A percentile compares a stretch with the other conserved stretches of the same genome.
phyloP scores from a whole-genome alignment of 257 asterid species.

The Eucommia ulmoides region DNA sequence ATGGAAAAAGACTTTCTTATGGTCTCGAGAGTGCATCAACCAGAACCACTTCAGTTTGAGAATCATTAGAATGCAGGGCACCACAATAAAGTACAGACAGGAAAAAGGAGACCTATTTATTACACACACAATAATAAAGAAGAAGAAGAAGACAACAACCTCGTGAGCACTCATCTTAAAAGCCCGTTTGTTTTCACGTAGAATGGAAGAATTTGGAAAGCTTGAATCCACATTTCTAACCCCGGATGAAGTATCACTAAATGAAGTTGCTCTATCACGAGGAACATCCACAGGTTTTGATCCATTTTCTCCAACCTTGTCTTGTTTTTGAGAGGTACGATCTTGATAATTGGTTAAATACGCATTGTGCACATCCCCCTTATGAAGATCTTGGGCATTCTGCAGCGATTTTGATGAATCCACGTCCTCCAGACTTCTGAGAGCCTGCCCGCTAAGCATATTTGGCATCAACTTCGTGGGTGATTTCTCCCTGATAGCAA shows the following conservation, averaged over 20 bases:
- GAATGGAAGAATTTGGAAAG: conserved; percentile 23
- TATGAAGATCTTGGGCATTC: conserved; percentile 24
- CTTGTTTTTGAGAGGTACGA: conserved; percentile 20
- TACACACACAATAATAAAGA: too few relatives aligned
- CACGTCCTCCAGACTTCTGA: conserved; percentile 42
- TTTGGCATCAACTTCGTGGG: conserved; percentile 33
- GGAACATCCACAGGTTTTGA: conserved; percentile 12
- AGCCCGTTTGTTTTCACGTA: conserved; percentile 43
- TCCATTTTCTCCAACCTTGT: conserved; percentile 20
- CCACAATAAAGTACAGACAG: not conserved
- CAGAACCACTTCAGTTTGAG: not conserved
- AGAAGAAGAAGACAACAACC: conserved; percentile 26
- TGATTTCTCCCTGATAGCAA: conserved; percentile 31
- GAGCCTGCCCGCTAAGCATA: conserved; percentile 51
- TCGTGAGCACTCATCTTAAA: conserved; percentile 68
- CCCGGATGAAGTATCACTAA: conserved; percentile 14
- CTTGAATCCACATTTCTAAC: conserved; percentile 13
- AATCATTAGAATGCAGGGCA: not conserved
- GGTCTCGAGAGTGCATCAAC: not conserved
- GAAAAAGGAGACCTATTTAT: not conserved
- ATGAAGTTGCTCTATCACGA: conserved; percentile 13
- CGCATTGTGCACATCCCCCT: conserved; percentile 22
- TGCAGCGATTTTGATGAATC: conserved; percentile 39
- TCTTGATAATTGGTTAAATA: conserved; percentile 18
- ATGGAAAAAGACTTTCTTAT: too few relatives aligned